Base-by-base conservation (phyloP, 2,329 filamentous ascomycete species). In the Podosphaera leucotricha region DNA sequence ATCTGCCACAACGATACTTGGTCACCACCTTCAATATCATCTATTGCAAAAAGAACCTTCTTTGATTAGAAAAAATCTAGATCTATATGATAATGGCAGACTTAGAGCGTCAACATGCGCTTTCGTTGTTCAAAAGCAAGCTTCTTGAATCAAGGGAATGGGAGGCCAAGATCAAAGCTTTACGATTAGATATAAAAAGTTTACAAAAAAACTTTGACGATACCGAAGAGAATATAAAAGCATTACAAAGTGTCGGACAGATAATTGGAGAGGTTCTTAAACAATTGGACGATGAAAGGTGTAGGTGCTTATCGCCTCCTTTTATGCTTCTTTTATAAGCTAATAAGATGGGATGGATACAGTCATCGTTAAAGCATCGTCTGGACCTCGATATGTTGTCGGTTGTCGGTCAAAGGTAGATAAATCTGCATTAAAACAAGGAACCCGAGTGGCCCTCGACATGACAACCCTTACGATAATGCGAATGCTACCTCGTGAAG, bases 401-500 rank as follows among this genome's bases (percentile, higher is more conserved):
- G 90, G 90, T 47, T 98, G 90, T 68, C 79, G 90, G 57, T 94
- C 86, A 49, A 98, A 98, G 65, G 90, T 98, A 58, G 90, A 98
- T 68, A 94, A 92, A 67, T 67, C 70, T 49, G 95, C 94, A 70
- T 68, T 98, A 60, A 98, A 95, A 72, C 90, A 98, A 65, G 92
- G 92, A 56, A 94, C 87, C 22, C 83, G 90, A 58, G 90, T 98
- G 45, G 87, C 90, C 28, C 77, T 98, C 47, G 90, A 98, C 59
- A 98, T 98, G 90, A 98, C 90, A 43, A 98, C 90, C 18, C 80
- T 98, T 54, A 98, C 90, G 48, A 98, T 98, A 64, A 98, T 98
- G 90, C 83, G 90, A 58, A 98, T 98, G 90, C n/a, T 98, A 44
- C 90, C 90, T 38, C 90, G 90, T 30, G 98, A 95, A 71, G 98